A percentile compares a stretch with the other conserved stretches of the same genome.
Conservation (phyloP, 345 rosid species). For the Camelina neglecta region DNA sequence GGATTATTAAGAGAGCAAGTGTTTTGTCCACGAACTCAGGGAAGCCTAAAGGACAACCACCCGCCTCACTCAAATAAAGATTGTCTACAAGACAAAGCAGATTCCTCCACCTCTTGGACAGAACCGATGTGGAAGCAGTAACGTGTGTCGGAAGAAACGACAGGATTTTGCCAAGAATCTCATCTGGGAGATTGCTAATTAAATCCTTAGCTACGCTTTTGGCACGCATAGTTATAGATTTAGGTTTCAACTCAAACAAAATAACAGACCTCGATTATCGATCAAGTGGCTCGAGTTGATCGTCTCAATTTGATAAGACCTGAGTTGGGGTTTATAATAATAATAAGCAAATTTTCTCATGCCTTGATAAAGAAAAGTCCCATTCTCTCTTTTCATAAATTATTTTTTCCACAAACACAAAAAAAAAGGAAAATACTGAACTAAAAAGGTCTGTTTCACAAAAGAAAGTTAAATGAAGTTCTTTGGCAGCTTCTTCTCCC, state of each 20-base stretch:
- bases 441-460: neutral
- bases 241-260: too few species aligned
- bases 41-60: neutral
- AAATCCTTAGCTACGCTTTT: neutral
- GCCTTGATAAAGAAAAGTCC: constrained; percentile 9
- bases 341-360: neutral
- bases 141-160: constrained; percentile 7
- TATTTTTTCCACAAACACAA: constrained; percentile 20
- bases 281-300: too few species aligned
- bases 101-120: constrained; percentile 36
- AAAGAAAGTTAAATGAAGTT: neutral
- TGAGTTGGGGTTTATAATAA: too few species aligned
- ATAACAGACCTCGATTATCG: too few species aligned
- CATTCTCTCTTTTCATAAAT: neutral
- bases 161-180: constrained; percentile 29
- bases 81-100: constrained; percentile 7
- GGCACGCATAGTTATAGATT: too few species aligned
- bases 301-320: too few species aligned
- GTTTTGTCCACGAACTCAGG: neutral
- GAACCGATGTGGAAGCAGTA: constrained; percentile 20
- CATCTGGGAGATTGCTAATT: constrained; percentile 22
- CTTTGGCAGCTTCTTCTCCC: constrained; percentile 1
- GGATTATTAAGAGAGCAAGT: neutral
- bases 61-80: constrained; percentile 19
- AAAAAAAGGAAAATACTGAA: constrained; percentile 23